Conservation (phyloP, 2,329 filamentous ascomycete species). For the Calonectria leucothoes region DNA sequence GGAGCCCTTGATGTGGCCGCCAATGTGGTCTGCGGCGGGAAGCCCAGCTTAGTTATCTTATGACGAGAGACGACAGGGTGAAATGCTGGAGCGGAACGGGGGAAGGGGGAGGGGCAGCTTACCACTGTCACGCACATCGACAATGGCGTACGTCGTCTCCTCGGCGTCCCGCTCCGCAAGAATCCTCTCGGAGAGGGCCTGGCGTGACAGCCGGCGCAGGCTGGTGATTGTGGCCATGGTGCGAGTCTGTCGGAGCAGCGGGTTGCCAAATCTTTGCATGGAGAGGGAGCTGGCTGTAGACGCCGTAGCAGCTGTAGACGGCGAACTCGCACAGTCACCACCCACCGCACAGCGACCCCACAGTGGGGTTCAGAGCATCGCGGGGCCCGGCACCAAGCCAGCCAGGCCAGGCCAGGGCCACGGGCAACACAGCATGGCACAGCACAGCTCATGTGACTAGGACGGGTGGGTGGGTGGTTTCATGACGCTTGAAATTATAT, state of each 20-base stretch:
- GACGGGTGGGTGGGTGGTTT: background rate
- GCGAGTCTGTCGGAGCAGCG: constrained; percentile 23
- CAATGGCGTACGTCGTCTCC: constrained; percentile 71
- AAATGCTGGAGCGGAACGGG: no score
- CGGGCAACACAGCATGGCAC: background rate
- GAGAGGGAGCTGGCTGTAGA: background rate
- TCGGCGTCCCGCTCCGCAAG: constrained; percentile 58
- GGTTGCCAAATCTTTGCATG: constrained; percentile 27
- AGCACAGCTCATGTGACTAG: background rate
- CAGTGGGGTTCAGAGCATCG: background rate
- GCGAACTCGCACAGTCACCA: background rate
- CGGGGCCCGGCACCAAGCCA: background rate
- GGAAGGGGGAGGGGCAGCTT: no score
- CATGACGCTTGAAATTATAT: constrained; percentile 1
- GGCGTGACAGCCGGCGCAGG: constrained; percentile 75
- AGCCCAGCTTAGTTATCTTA: background rate
- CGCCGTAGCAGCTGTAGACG: background rate
- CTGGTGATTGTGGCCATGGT: constrained; percentile 67
- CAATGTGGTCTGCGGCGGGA: constrained; percentile 77
- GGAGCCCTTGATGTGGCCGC: constrained; percentile 86
- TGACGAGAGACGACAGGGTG: background rate
- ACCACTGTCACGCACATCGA: constrained; percentile 92
- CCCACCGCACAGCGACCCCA: background rate
- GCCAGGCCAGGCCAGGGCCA: no score
- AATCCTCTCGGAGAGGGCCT: constrained; percentile 75